Conservation (phyloP, 768 basidiomycete species). For the Ramaria sp. region DNA sequence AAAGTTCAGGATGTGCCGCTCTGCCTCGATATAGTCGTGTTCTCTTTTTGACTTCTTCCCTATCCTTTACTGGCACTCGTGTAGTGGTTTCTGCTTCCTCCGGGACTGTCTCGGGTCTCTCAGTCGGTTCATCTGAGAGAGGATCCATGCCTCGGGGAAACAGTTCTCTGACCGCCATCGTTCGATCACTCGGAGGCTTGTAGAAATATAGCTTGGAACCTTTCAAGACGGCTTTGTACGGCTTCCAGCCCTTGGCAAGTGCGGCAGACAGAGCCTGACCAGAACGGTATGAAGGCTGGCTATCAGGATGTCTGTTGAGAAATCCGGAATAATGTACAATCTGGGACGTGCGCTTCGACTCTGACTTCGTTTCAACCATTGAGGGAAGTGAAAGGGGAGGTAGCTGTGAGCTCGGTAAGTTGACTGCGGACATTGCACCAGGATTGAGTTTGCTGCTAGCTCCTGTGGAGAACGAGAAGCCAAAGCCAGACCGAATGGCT, state of each 20-base stretch:
- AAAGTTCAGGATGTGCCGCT: slow-evolving; percentile 59
- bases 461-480: slow-evolving; percentile 20
- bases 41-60: slow-evolving; percentile 27
- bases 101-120: slow-evolving; percentile 21
- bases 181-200: slow-evolving; percentile 67
- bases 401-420: slow-evolving; percentile 29
- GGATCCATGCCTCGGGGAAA: slow-evolving; percentile 61
- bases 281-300: slow-evolving; percentile 29
- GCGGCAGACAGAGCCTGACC: slow-evolving; percentile 22
- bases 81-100: slow-evolving; percentile 19
- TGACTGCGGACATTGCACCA: slow-evolving; percentile 23
- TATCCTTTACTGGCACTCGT: background rate
- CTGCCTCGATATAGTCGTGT: slow-evolving; percentile 73
- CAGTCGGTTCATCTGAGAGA: slow-evolving; percentile 40
- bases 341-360: slow-evolving; percentile 58
- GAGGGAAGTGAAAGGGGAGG: slow-evolving; percentile 29
- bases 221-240: slow-evolving; percentile 73
- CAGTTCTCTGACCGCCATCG: slow-evolving; percentile 52
- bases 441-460: background rate
- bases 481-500: slow-evolving; percentile 15
- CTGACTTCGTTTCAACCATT: no score
- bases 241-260: slow-evolving; percentile 71
- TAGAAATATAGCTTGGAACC: slow-evolving; percentile 82
- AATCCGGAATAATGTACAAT: slow-evolving; percentile 68
- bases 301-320: slow-evolving; percentile 54